Percentiles rank a stretch among this genome's conserved stretches.
These are phyloP conservation scores for Tricholoma saponaceum DNA, from an alignment of 768 basidiomycete genomes.

Conservation along the genomic window DNA sequence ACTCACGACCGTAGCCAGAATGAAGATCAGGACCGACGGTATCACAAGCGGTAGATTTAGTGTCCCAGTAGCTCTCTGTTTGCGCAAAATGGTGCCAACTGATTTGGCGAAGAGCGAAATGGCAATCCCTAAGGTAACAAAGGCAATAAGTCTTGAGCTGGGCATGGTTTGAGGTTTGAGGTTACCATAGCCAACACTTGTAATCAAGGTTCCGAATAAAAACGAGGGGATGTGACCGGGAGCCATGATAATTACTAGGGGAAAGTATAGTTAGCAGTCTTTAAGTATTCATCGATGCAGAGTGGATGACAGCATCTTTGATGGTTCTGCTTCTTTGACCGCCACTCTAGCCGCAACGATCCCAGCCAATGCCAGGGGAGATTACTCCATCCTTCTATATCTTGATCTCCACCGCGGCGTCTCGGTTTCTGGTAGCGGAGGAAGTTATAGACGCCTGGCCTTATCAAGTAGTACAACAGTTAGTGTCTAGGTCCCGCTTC, in stretches of 20 bases:
- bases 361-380: too few species aligned
- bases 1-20: background rate
- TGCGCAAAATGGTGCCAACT: background rate
- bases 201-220: background rate
- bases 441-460: too few species aligned
- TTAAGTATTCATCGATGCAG: background rate
- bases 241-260: background rate
- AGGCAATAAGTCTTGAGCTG: background rate
- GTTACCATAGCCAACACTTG: background rate
- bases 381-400: too few species aligned
- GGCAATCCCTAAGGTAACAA: background rate
- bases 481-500: too few species aligned
- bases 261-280: background rate
- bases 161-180: background rate
- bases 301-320: background rate
- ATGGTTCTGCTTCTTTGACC: background rate
- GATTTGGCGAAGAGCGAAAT: background rate
- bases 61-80: background rate
- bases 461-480: too few species aligned
- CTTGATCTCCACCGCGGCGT: too few species aligned
- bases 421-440: too few species aligned
- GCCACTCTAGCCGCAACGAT: background rate
- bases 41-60: background rate
- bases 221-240: background rate
- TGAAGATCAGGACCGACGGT: background rate